Base-by-base conservation (phyloP, 2,329 filamentous ascomycete species). In the Claviceps quebecensis region DNA sequence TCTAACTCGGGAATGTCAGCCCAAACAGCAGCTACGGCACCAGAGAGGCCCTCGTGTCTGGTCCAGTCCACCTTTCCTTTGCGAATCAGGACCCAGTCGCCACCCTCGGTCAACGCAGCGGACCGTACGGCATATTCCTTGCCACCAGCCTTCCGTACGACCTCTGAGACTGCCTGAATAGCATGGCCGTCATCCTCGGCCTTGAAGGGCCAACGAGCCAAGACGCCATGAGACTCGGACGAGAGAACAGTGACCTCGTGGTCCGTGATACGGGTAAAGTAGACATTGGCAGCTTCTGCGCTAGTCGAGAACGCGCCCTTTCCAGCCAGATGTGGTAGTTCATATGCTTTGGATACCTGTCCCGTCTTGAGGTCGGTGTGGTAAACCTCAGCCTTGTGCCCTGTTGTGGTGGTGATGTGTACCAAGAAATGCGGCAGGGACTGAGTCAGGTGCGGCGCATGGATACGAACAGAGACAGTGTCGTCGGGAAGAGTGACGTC, bases 301-400 rank as follows among this genome's bases (percentile, higher is more conserved):
- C 84, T 93, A 0, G 81, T 84, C 0, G 89, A 85, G 63, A 96
- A 87, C 1, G 84, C 80, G 23, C 88, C 89, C 41, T 72, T 73
- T 1, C 85, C 87, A 23, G 77, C 67, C 19, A 89, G 66, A 49
- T 80, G 79, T 0, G 90, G 86, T 13, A 97, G 73, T 29, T 84
- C 80, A 64, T 95, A 95, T 0, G 84, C 84, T 64, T 87, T 88
- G n/a, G 74, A 76, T 29, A 91, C 76, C 17, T 75, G 77, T 50
- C 75, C 78, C 53, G 74, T 83, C 68, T 83, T 83, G 49, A 87
- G 67, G 58, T 95, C 78, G 53, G 94, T 77, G 60, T 95, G 87
- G 62, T 84, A 96, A 34, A 97, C 84, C 55, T 94, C 85, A 3
- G 85, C 91, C 72, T 86, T 87, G 62, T 90, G 86, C 17, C 81